phyloP scores from a whole-genome alignment of 2,329 filamentous ascomycete genomes.

The Simplicillium aogashimaense region DNA sequence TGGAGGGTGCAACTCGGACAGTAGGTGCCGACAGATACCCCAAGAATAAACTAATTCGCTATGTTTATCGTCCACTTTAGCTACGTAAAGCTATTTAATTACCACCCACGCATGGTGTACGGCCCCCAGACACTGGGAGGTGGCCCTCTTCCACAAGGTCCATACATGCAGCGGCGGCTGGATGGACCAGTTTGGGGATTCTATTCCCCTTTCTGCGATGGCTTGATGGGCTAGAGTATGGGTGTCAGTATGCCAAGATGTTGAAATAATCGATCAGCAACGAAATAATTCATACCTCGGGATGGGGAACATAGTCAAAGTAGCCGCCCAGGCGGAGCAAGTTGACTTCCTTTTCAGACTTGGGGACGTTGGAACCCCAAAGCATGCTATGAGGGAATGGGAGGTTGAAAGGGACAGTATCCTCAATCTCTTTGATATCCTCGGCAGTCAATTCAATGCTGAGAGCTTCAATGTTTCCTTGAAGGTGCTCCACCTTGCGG shows the following conservation, averaged over 20 bases:
- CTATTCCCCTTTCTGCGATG: constrained; percentile 32
- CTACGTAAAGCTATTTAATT: too few relatives aligned
- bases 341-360: constrained; percentile 29
- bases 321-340: constrained; percentile 35
- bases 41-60: too few relatives aligned
- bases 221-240: constrained; percentile 26
- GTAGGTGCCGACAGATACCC: too few relatives aligned
- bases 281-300: constrained; percentile 19
- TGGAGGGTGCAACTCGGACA: too few relatives aligned
- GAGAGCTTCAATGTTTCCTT: constrained; percentile 60
- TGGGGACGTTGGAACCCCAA: constrained; percentile 26
- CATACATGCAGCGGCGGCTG: constrained; percentile 19
- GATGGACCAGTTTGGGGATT: constrained; percentile 18
- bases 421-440: constrained; percentile 59
- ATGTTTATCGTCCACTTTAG: too few relatives aligned
- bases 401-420: constrained; percentile 48
- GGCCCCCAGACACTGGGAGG: too few relatives aligned
- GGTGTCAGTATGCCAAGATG: too few relatives aligned
- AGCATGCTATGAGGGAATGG: constrained; percentile 60
- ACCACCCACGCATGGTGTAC: too few relatives aligned
- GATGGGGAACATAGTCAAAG: constrained; percentile 38
- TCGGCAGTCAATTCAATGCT: constrained; percentile 46
- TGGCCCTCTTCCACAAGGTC: constrained; percentile 2
- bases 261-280: too few relatives aligned
- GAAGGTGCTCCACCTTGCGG: constrained; percentile 58